Conservation (phyloP, 2,329 filamentous ascomycete species). For the Polytolypa hystricis region DNA sequence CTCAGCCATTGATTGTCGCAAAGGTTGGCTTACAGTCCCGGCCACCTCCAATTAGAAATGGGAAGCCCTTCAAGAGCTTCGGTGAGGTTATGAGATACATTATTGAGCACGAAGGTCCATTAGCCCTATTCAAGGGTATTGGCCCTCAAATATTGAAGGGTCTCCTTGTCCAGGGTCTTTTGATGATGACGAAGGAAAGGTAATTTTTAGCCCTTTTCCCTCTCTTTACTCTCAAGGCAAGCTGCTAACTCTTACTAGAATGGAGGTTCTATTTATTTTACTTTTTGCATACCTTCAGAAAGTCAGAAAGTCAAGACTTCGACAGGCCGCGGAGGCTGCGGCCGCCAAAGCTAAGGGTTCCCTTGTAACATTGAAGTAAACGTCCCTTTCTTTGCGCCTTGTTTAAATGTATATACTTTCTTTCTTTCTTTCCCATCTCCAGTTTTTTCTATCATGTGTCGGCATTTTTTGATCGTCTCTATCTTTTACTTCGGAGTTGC, state of each 20-base stretch:
- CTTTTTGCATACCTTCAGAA: slow-evolving; percentile 72
- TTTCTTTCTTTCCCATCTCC: slow-evolving; percentile 5
- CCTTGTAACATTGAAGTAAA: slow-evolving; percentile 37
- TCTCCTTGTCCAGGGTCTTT: slow-evolving; percentile 79
- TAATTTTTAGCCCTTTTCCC: slow-evolving; percentile 27
- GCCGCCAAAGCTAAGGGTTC: slow-evolving; percentile 50
- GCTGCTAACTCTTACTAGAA: slow-evolving; percentile 37
- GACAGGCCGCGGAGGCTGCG: slow-evolving; percentile 53
- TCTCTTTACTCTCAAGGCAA: neutral
- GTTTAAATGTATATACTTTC: neutral
- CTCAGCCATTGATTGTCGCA: slow-evolving; percentile 91
- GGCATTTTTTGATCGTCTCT: slow-evolving; percentile 4
- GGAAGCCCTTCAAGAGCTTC: slow-evolving; percentile 89
- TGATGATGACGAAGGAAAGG: slow-evolving; percentile 99
- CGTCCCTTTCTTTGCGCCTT: neutral
- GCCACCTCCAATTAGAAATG: slow-evolving; percentile 70
- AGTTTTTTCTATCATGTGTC: slow-evolving; percentile 7
- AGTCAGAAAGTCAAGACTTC: slow-evolving; percentile 57
- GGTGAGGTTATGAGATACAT: slow-evolving; percentile 93
- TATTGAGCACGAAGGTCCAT: slow-evolving; percentile 68
- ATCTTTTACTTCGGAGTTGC: too few species aligned
- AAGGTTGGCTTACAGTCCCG: slow-evolving; percentile 95
- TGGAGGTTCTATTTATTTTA: slow-evolving; percentile 79
- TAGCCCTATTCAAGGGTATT: slow-evolving; percentile 93
- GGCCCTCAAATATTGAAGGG: slow-evolving; percentile 89